A percentile compares a stretch with the other conserved stretches of the same genome.
Conservation (phyloP, 768 basidiomycete genomes). For the Suillus variegatus region DNA sequence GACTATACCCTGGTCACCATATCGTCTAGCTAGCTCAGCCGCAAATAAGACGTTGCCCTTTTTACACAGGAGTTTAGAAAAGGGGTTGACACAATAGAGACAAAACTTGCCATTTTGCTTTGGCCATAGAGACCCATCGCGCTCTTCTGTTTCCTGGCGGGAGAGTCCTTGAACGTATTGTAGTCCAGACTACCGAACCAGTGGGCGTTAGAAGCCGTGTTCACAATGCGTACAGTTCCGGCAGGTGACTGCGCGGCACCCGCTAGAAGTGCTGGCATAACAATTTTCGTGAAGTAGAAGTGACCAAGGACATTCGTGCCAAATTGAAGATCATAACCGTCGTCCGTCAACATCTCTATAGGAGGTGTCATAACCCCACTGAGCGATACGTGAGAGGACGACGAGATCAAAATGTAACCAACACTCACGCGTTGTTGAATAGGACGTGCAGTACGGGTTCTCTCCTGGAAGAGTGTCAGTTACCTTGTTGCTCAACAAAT, state of each 20-base stretch:
- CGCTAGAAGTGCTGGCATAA: constrained; percentile 35
- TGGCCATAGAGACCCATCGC: constrained; percentile 21
- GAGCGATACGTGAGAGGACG: neutral
- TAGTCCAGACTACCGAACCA: constrained; percentile 21
- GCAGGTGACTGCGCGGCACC: constrained; percentile 33
- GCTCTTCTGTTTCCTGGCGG: constrained; percentile 16
- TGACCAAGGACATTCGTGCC: constrained; percentile 21
- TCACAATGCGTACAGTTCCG: constrained; percentile 37
- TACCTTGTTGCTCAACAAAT: neutral
- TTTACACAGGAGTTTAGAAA: neutral
- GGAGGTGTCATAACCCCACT: constrained; percentile 35
- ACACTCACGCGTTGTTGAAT: constrained; percentile 33
- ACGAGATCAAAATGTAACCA: constrained; percentile 5
- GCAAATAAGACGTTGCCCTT: constrained; percentile 49
- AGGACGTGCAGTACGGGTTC: constrained; percentile 29
- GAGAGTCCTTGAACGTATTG: constrained; percentile 30
- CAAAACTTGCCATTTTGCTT: constrained; percentile 32
- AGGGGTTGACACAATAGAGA: neutral
- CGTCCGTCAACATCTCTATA: constrained; percentile 25
- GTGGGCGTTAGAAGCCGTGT: constrained; percentile 31
- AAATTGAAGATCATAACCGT: constrained; percentile 28
- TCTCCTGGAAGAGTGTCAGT: constrained; percentile 15
- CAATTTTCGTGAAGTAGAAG: constrained; percentile 18
- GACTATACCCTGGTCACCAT: constrained; percentile 45
- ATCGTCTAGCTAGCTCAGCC: constrained; percentile 43